Conservation (phyloP, 2,329 filamentous ascomycete genomes). For the Cercospora janseana region DNA sequence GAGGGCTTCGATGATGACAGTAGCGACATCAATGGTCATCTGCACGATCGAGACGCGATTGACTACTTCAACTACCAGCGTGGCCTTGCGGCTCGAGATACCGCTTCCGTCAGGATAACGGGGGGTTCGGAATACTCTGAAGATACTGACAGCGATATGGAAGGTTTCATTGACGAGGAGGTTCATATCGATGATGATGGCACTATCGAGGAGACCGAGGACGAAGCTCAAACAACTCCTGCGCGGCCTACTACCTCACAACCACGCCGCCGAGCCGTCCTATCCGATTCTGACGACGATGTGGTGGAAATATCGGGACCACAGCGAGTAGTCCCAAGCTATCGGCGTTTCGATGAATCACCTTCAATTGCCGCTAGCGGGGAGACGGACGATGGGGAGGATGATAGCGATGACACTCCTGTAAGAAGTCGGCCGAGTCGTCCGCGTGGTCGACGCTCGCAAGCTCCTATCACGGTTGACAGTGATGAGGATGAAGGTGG, state of each 20-base stretch:
- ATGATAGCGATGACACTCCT: conserved; percentile 23
- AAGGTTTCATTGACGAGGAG: conserved; percentile 23
- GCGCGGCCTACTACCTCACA: conserved; percentile 14
- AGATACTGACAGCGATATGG: conserved; percentile 22
- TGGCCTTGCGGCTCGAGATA: no score
- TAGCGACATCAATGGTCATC: conserved; percentile 2
- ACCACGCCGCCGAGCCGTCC: conserved; percentile 13
- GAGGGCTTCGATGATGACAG: conserved; percentile 11
- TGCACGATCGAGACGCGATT: background rate
- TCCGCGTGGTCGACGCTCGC: conserved; percentile 12
- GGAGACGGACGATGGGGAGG: conserved; percentile 20
- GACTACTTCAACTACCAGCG: conserved; percentile 3
- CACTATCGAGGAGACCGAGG: conserved; percentile 18
- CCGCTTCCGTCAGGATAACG: no score
- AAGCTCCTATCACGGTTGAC: conserved; percentile 11
- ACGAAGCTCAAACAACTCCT: conserved; percentile 24
- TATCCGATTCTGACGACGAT: conserved; percentile 29
- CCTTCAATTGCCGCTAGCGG: conserved; percentile 18
- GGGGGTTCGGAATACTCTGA: conserved; percentile 15
- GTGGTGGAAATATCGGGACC: conserved; percentile 6
- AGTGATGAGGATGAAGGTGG: conserved; percentile 20
- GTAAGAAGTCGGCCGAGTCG: conserved; percentile 8
- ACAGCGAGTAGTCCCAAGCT: conserved; percentile 3
- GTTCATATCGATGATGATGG: conserved; percentile 14
- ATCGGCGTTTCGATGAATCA: background rate